Percentiles rank a stretch among this genome's conserved stretches.
Conservation (phyloP, 768 basidiomycete genomes). For the Leccinum imitatum region DNA sequence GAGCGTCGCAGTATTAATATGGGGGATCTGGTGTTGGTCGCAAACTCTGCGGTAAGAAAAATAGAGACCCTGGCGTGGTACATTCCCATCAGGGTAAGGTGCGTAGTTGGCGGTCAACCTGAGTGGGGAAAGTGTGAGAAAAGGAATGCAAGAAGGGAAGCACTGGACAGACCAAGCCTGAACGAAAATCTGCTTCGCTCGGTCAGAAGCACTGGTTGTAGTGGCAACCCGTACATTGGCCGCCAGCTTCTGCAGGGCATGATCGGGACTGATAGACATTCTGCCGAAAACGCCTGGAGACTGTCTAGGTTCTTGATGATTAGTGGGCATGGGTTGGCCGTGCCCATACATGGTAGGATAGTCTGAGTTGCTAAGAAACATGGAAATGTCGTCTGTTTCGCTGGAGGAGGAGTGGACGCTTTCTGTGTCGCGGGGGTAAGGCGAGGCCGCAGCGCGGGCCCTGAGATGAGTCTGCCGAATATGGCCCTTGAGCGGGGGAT, state of each 20-base stretch:
- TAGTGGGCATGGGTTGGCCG: constrained; percentile 39
- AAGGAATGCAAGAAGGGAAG: constrained; percentile 19
- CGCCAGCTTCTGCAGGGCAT: constrained; percentile 81
- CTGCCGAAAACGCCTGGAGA: constrained; percentile 73
- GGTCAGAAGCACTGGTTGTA: constrained; percentile 86
- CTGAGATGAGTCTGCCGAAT: constrained; percentile 75
- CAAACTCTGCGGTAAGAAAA: constrained; percentile 90
- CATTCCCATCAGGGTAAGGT: constrained; percentile 89
- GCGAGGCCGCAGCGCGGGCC: constrained; percentile 77
- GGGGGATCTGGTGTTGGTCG: constrained; percentile 89
- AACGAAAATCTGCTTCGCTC: constrained; percentile 91
- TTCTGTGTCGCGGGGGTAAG: constrained; percentile 84
- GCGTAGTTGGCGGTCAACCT: constrained; percentile 91
- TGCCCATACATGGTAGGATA: constrained; percentile 67
- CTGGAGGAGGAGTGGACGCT: constrained; percentile 85
- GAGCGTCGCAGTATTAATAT: constrained; percentile 94
- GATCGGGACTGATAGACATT: constrained; percentile 75
- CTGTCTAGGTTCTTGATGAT: constrained; percentile 50
- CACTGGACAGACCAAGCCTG: constrained; percentile 73
- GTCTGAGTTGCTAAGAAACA: constrained; percentile 66
- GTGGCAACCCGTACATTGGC: constrained; percentile 86
- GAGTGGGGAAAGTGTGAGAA: constrained; percentile 18
- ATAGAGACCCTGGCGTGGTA: constrained; percentile 91
- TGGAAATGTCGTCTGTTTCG: constrained; percentile 85
- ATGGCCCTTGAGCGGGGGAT: constrained; percentile 76